Evolutionary conservation across 768 basidiomycete species (phyloP).

Genomic region (Fomitopsis serialis): DNA sequence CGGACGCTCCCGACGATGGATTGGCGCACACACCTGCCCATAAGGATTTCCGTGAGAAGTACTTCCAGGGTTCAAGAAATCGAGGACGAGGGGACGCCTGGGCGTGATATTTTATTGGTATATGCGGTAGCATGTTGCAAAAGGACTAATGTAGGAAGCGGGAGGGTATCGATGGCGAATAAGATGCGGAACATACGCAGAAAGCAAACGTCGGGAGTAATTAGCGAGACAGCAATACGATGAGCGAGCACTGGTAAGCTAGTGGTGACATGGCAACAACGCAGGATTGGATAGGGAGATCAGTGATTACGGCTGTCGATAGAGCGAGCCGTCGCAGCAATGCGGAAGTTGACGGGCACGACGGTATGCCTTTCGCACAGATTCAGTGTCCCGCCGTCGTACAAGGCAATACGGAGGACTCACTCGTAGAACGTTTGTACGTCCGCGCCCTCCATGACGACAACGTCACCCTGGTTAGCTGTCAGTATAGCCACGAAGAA

Average conservation of each 20-base stretch:
- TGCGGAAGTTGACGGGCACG: conserved; percentile 66
- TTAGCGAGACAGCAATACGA: neutral
- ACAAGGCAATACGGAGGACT: conserved; percentile 16
- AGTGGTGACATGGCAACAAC: neutral
- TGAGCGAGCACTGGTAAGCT: neutral
- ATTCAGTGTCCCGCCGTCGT: conserved; percentile 4
- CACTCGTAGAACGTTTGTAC: conserved; percentile 73
- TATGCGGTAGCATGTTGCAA: too few relatives aligned
- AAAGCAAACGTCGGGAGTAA: neutral
- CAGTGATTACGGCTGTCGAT: conserved; percentile 32
- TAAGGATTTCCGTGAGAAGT: conserved; percentile 83
- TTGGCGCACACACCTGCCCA: conserved; percentile 68
- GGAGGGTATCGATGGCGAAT: neutral
- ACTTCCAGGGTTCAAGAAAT: conserved; percentile 77
- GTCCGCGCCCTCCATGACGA: conserved; percentile 70
- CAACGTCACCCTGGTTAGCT: conserved; percentile 58
- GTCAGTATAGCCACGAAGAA: neutral
- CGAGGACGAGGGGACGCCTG: neutral
- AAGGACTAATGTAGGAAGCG: neutral
- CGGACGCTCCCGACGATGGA: conserved; percentile 8
- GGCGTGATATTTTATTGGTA: neutral
- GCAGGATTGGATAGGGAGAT: neutral
- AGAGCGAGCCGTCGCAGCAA: conserved; percentile 73
- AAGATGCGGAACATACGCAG: neutral
- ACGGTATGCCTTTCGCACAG: conserved; percentile 59